These are phyloP conservation scores for Xanthoconium stramineum DNA, from an alignment of 768 basidiomycete genomes.

Conservation along the genomic window DNA sequence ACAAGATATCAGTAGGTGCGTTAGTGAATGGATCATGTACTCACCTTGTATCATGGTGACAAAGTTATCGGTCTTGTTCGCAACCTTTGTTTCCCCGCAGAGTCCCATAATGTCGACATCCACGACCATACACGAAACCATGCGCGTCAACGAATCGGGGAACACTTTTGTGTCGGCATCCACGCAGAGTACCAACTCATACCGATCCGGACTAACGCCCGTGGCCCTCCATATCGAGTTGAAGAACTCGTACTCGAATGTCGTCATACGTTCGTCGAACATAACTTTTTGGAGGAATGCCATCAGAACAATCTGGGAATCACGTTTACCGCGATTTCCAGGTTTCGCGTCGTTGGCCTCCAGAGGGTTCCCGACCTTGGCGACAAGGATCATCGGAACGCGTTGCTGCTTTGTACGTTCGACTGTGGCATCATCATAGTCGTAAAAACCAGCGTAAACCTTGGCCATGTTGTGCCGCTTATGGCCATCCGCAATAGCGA, in stretches of 20 bases:
- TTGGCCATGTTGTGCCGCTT: conserved; percentile 99
- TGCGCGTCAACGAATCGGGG: conserved; percentile 94
- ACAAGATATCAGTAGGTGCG: conserved; percentile 4
- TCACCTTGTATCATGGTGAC: conserved; percentile 99
- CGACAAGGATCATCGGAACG: conserved; percentile 92
- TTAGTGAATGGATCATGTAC: conserved; percentile 26
- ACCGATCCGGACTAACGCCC: conserved; percentile 93
- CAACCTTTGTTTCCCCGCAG: conserved; percentile 99
- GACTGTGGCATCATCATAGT: conserved; percentile 86
- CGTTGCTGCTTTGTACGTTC: conserved; percentile 94
- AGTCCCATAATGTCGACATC: conserved; percentile 99
- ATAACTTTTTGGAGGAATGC: conserved; percentile 97
- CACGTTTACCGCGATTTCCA: conserved; percentile 98
- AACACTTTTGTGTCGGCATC: conserved; percentile 99
- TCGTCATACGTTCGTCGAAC: conserved; percentile 99
- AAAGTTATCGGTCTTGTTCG: conserved; percentile 97
- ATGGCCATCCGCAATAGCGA: conserved; percentile 99
- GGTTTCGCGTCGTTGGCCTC: conserved; percentile 90
- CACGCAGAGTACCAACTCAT: conserved; percentile 93
- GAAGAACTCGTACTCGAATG: conserved; percentile 99
- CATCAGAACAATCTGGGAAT: conserved; percentile 98
- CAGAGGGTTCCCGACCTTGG: conserved; percentile 91
- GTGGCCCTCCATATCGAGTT: conserved; percentile 96
- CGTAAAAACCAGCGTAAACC: conserved; percentile 96
- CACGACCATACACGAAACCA: conserved; percentile 95